Conservation (phyloP, 2,329 filamentous ascomycete genomes). For the Colletotrichum salicis region DNA sequence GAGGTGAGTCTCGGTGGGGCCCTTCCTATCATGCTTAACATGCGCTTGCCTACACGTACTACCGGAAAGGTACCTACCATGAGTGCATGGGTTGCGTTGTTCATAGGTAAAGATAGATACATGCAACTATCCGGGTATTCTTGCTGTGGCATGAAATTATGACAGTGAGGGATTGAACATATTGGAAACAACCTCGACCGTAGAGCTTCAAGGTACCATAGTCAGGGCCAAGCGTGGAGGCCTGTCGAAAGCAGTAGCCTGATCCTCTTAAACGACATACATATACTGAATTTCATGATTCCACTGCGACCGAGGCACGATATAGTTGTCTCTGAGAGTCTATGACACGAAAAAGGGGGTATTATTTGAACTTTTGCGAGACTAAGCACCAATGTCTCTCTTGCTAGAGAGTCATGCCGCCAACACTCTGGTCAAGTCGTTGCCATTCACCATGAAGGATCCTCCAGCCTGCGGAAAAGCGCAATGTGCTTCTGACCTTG, state of each 20-base stretch:
- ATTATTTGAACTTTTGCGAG: conserved; percentile 1
- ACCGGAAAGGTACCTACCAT: too few relatives aligned
- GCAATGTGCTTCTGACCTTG: conserved; percentile 91
- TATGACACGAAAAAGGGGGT: background rate
- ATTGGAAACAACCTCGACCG: background rate
- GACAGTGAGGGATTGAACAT: too few relatives aligned
- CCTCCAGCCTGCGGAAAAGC: conserved; percentile 81
- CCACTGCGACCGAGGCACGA: background rate
- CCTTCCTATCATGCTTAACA: background rate
- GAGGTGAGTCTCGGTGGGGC: background rate
- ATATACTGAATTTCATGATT: background rate
- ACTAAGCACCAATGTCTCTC: background rate
- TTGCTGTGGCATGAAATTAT: background rate
- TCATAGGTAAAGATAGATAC: too few relatives aligned
- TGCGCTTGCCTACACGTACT: too few relatives aligned
- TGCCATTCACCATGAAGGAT: conserved; percentile 76
- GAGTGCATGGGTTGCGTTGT: background rate
- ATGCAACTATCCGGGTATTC: background rate
- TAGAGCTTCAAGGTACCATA: background rate
- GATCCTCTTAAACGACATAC: background rate
- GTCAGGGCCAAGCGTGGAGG: background rate
- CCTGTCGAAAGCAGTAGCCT: background rate
- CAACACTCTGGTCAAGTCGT: background rate
- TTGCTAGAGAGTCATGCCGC: background rate
- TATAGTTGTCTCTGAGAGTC: background rate